Evolutionary conservation across 169 alveolate genomes (phyloP).

Genomic region (Eimeria nieschulzi): DNA sequence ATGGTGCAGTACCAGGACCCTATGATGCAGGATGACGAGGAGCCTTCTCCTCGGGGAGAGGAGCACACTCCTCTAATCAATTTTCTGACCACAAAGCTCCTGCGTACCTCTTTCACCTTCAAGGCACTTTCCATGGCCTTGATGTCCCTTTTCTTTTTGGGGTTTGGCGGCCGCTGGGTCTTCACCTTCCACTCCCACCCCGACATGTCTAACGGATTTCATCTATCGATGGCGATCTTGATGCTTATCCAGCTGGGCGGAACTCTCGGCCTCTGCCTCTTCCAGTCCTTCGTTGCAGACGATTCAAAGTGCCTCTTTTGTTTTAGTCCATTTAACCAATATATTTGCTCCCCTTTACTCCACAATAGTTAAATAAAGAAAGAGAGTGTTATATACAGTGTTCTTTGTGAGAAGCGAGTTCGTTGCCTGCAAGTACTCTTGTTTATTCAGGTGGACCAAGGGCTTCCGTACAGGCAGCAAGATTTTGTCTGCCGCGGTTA

Average conservation of each 20-base stretch:
- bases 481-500: constrained; percentile 87
- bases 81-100: constrained; percentile 85
- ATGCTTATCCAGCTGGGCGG: constrained; percentile 87
- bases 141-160: constrained; percentile 88
- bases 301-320: constrained; percentile 79
- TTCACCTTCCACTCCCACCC: constrained; percentile 89
- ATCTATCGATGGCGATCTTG: constrained; percentile 85
- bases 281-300: constrained; percentile 89
- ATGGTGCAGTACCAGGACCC: constrained; percentile 13
- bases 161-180: constrained; percentile 89
- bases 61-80: constrained; percentile 87
- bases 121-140: constrained; percentile 85
- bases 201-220: constrained; percentile 86
- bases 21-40: constrained; percentile 70
- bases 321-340: too few relatives aligned
- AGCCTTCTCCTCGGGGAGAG: constrained; percentile 88
- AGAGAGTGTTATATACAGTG: too few relatives aligned
- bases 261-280: constrained; percentile 86
- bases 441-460: constrained; percentile 83
- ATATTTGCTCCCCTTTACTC: too few relatives aligned
- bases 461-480: constrained; percentile 92
- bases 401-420: not conserved
- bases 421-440: not conserved
- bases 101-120: constrained; percentile 84
- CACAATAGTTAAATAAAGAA: too few relatives aligned